phyloP scores from a whole-genome alignment of 306 rosid genomes.

The Carpinus viminea region DNA sequence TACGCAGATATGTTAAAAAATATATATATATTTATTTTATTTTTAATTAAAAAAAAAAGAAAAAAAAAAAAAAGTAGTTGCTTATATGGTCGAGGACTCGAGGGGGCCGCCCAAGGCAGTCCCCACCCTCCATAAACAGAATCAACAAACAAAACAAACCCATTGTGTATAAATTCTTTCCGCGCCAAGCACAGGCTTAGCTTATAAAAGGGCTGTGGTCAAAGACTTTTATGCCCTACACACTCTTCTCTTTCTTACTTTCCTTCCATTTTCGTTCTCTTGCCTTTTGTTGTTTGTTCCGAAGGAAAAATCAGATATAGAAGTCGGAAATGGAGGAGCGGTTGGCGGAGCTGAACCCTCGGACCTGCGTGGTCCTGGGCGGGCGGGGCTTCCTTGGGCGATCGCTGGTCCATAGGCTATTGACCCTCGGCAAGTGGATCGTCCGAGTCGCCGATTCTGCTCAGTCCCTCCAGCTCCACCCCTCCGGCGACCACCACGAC shows the following conservation, averaged over 20 bases:
- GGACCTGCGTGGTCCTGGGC: conserved; percentile 80
- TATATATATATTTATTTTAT: no score
- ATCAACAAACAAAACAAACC: background rate
- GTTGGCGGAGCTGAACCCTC: conserved; percentile 48
- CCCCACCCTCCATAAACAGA: no score
- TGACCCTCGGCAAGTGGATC: conserved; percentile 66
- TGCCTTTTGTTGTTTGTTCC: conserved; percentile 2
- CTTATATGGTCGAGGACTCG: no score
- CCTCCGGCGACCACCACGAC: conserved; percentile 44
- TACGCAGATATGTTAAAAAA: no score
- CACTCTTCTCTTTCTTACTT: background rate
- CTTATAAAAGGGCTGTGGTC: background rate
- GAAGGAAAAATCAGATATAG: background rate
- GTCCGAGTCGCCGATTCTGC: conserved; percentile 83
- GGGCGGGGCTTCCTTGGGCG: conserved; percentile 78
- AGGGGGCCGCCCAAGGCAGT: no score
- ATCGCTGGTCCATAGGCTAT: conserved; percentile 61
- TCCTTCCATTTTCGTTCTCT: background rate
- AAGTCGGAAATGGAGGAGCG: conserved; percentile 47
- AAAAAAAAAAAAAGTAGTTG: no score
- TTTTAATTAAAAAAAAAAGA: no score
- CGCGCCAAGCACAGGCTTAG: background rate
- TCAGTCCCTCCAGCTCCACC: conserved; percentile 49
- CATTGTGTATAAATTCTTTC: background rate
- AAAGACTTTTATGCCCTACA: background rate